Evolutionary conservation across 1,284 basidiomycete species (phyloP), one percentile per base, ranked within the genome.

Genomic region (Trichosporon faecale): DNA sequence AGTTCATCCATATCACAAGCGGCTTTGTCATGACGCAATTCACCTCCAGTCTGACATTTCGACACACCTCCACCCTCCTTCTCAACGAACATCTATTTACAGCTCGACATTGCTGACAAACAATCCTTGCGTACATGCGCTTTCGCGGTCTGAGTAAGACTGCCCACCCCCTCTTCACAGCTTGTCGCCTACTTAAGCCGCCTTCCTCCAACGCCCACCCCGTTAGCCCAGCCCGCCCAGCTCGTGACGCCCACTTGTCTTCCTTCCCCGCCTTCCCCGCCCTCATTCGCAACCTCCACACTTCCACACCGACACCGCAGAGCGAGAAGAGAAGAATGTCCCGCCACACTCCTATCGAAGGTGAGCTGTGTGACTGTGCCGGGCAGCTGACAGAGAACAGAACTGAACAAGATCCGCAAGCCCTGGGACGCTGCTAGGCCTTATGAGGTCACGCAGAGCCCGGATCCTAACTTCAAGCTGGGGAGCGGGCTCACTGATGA

Each of bases 381-480:
- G 55, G 1, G 31, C 29, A 21, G 14, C 57, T 61, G 57, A 61
- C 57, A 14, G 57, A 12, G 57, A 3, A 0, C 65, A 69, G 68
- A 69, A 46, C 66, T 64, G 8, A 61, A 66, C 35, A 66, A 65
- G 3, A 29, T 46, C 23, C 68, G 68, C 31, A 23, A 31, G 60
- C 60, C 57, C 21, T 69, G 66, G 31, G 65, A 66, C 44, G 16
- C 18, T 12, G 44, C 46, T 3, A 21, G 18, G 5, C 12, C 37
- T 14, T 66, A 64, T 31, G 65, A 55, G 25, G 6, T 72, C 65
- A 87, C 86, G 16, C 80, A 85, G 70, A 77, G 86, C 16, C 88
- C 88, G 0, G 80, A 86, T 73, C 86, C 88, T 12, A 75, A 76
- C 11, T 91, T 88, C 88, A 84, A 84, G 63, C 79, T 86, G 37